Evolutionary conservation across 257 asterid genomes (phyloP), one percentile per base, ranked within the genome.

Genomic region (Petunia secreta): DNA sequence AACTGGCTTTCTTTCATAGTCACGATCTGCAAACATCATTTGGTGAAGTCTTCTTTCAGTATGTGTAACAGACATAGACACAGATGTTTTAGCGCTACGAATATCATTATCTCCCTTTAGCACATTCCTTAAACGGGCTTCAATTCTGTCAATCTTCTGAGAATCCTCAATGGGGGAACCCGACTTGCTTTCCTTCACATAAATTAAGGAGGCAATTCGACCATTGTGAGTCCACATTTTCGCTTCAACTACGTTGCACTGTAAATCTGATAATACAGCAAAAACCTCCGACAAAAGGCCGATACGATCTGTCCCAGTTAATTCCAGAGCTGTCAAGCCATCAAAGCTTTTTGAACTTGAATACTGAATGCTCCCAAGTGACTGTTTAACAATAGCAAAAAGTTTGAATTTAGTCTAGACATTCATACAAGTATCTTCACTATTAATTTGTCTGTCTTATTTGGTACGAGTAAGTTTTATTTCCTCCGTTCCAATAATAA

Each of bases 31-130:
- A 67, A 89, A 92, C 99, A 96, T 96, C 98, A 96, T 86, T 84
- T 96, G 99, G 79, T 96, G 99, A 81, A 96, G 99, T 89, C 99
- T 89, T 80, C 99, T 90, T 84, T 96, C 99, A 0, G 95, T 91
- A 69, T 94, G 98, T 0, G 97, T 91, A 5, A 84, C 92, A 25
- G 85, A 92, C 84, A 89, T 71, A 1, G 97, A 91, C 4, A 94
- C 90, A 0, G 92, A 86, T 4, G 94, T 94, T 39, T 85, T 90
- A 0, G 99, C 99, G 36, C 97, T 88, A 41, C 92, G 82, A 11
- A 91, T 88, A 64, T 92, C 98, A 57, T 91, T 89, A 66, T 92
- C 97, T 41, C 98, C 99, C 82, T 91, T 96, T 15, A 96, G 88
- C 2, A 96, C 94, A 48, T 90, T 91, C 90, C 96, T 89, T 75